Percentiles rank a stretch among this genome's conserved stretches.
These are phyloP conservation scores for Marchantia paleacea DNA, from an alignment of 225 moss, liverwort and hornwort species.

Conservation along the genomic window DNA sequence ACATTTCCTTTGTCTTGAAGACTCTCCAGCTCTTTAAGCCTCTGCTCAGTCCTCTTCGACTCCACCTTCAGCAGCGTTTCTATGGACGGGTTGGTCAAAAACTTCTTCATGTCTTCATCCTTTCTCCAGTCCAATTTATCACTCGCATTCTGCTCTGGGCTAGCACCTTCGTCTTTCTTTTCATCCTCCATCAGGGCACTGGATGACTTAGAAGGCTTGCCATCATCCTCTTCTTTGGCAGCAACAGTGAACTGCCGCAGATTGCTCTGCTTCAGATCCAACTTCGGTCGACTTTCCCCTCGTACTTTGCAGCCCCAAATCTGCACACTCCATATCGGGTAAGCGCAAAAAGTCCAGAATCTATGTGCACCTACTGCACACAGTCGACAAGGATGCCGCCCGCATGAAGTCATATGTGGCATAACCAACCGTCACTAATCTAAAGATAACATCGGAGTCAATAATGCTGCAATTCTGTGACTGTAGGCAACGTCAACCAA, in stretches of 20 bases:
- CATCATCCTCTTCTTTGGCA: constrained; percentile 48
- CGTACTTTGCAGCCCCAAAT: constrained; percentile 1
- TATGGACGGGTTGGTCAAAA: constrained; percentile 87
- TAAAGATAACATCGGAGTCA: too few species aligned
- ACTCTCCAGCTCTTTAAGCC: constrained; percentile 57
- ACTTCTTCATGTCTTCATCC: constrained; percentile 81
- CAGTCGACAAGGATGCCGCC: too few species aligned
- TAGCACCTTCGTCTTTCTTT: constrained; percentile 35
- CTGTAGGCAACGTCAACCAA: too few species aligned
- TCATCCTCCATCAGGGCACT: constrained; percentile 26
- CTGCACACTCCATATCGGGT: background rate
- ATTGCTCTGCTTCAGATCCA: background rate
- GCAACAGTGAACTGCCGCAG: constrained; percentile 10
- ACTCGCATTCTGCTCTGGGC: constrained; percentile 40
- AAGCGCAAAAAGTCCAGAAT: too few species aligned
- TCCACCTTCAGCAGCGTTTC: constrained; percentile 90
- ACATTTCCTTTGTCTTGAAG: constrained; percentile 66
- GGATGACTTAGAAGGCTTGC: constrained; percentile 18
- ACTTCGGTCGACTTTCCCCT: background rate
- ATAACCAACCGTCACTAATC: too few species aligned
- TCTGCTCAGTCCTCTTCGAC: constrained; percentile 78
- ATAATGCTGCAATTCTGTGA: too few species aligned
- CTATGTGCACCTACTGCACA: too few species aligned
- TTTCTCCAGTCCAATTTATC: constrained; percentile 82
- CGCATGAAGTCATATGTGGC: too few species aligned